phyloP scores from a whole-genome alignment of 495 filamentous ascomycete species.

The Margaritispora aquatica region DNA sequence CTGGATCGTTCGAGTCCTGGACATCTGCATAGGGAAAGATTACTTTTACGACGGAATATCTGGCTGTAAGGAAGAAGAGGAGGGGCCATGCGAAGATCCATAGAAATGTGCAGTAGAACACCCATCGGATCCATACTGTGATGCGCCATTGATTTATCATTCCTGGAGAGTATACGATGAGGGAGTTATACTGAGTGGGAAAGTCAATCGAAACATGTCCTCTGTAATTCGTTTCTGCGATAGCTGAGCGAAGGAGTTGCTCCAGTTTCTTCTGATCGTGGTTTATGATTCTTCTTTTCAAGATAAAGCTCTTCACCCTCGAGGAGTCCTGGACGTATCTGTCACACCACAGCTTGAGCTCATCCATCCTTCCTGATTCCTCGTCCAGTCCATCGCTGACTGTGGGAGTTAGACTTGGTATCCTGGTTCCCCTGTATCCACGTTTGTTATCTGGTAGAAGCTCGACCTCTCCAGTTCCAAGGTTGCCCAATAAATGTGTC shows the following conservation, averaged over 20 bases:
- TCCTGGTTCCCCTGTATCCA: slow-evolving; percentile 15
- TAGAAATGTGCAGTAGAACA: slow-evolving; percentile 55
- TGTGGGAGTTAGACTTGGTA: slow-evolving; percentile 12
- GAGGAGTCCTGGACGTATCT: slow-evolving; percentile 43
- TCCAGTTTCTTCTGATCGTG: slow-evolving; percentile 42
- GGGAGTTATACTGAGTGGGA: slow-evolving; percentile 37
- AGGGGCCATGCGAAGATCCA: slow-evolving; percentile 60
- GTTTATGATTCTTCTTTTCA: slow-evolving; percentile 42
- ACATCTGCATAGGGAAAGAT: slow-evolving; percentile 40
- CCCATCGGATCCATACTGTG: slow-evolving; percentile 47
- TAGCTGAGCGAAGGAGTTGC: slow-evolving; percentile 36
- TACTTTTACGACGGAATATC: slow-evolving; percentile 50
- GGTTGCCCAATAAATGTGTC: slow-evolving; percentile 34
- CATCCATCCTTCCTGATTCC: slow-evolving; percentile 12
- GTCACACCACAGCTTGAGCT: slow-evolving; percentile 50
- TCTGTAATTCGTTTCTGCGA: slow-evolving; percentile 55
- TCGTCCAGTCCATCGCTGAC: slow-evolving; percentile 5
- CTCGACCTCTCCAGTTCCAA: slow-evolving; percentile 1
- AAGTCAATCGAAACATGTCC: slow-evolving; percentile 46
- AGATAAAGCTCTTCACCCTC: slow-evolving; percentile 43
- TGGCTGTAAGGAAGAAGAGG: slow-evolving; percentile 53
- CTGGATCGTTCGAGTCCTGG: background rate
- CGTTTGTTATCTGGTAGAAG: slow-evolving; percentile 13
- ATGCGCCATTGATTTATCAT: slow-evolving; percentile 50
- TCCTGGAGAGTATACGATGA: slow-evolving; percentile 49